phyloP scores from a whole-genome alignment of 2,329 filamentous ascomycete genomes.

The Aureobasidium uvarum region DNA sequence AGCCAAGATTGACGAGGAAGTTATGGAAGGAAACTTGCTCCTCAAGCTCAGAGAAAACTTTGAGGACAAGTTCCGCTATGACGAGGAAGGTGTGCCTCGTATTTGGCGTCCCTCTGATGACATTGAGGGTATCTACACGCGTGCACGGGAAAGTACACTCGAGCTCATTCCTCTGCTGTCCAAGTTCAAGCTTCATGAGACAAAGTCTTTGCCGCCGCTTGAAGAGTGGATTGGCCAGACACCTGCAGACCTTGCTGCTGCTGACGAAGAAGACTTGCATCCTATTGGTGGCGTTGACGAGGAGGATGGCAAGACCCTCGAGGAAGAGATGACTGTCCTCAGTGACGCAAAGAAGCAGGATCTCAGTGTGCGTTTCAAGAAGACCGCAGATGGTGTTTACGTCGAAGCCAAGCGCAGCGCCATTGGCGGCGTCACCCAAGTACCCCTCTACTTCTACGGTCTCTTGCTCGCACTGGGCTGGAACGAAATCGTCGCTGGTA shows the following conservation, averaged over 20 bases:
- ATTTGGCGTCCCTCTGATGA: conserved; percentile 98
- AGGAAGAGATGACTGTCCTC: conserved; percentile 96
- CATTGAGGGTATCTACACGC: conserved; percentile 93
- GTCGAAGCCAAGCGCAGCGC: conserved; percentile 97
- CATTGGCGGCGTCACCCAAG: conserved; percentile 89
- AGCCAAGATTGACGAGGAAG: conserved; percentile 91
- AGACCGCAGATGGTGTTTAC: conserved; percentile 95
- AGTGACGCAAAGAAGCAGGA: conserved; percentile 88
- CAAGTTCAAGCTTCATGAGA: conserved; percentile 74
- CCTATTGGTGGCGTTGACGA: conserved; percentile 94
- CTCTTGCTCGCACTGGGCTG: conserved; percentile 88
- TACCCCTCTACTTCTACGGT: conserved; percentile 92
- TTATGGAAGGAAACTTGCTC: conserved; percentile 95
- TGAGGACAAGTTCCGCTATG: conserved; percentile 98
- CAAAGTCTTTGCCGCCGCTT: conserved; percentile 75
- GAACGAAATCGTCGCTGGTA: conserved; percentile 96
- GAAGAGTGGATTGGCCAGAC: conserved; percentile 77
- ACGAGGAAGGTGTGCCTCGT: conserved; percentile 87
- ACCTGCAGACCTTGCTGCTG: conserved; percentile 69
- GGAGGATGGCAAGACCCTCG: conserved; percentile 80
- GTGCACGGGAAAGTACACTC: conserved; percentile 86
- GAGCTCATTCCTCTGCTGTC: conserved; percentile 86
- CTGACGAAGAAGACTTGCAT: conserved; percentile 84
- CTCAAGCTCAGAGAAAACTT: conserved; percentile 97
- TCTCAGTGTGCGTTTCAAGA: conserved; percentile 92